Conservation (phyloP, 441 rosid genomes). For the Isatis lusitanica region DNA sequence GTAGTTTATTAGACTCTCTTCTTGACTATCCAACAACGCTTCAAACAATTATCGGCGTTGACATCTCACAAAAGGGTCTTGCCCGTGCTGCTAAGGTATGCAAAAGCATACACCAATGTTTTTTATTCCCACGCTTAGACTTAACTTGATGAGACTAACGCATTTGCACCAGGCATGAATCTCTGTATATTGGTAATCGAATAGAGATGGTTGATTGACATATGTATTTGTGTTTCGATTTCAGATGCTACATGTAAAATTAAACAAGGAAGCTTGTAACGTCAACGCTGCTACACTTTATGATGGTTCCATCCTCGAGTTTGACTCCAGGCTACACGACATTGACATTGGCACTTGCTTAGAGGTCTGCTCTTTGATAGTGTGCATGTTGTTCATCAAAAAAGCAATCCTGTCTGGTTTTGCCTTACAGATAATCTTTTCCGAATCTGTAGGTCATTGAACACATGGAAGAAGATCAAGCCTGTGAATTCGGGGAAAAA, state of each 20-base stretch:
- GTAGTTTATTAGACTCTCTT: conserved; percentile 84
- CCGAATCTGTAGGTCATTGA: conserved; percentile 74
- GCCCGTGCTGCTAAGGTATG: conserved; percentile 91
- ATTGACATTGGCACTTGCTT: conserved; percentile 91
- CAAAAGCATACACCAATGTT: neutral
- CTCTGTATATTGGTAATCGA: neutral
- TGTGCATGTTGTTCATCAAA: neutral
- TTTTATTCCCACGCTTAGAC: neutral
- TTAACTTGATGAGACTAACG: conserved; percentile 7
- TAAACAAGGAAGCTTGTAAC: conserved; percentile 49
- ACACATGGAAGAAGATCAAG: conserved; percentile 97
- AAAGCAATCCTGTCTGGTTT: neutral
- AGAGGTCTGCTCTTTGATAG: conserved; percentile 52
- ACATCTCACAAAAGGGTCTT: conserved; percentile 80
- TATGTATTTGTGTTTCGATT: conserved; percentile 18
- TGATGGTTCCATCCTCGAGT: conserved; percentile 78
- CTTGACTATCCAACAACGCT: conserved; percentile 77
- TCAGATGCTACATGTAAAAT: conserved; percentile 84
- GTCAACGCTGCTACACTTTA: conserved; percentile 75
- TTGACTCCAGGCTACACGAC: conserved; percentile 67
- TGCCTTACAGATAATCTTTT: neutral
- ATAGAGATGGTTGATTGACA: neutral
- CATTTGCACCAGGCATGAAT: neutral
- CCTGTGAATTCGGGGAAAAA: conserved; percentile 62
- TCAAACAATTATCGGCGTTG: conserved; percentile 77